Conservation (phyloP, 1,284 basidiomycete species). For the Pisolithus thermaeus region DNA sequence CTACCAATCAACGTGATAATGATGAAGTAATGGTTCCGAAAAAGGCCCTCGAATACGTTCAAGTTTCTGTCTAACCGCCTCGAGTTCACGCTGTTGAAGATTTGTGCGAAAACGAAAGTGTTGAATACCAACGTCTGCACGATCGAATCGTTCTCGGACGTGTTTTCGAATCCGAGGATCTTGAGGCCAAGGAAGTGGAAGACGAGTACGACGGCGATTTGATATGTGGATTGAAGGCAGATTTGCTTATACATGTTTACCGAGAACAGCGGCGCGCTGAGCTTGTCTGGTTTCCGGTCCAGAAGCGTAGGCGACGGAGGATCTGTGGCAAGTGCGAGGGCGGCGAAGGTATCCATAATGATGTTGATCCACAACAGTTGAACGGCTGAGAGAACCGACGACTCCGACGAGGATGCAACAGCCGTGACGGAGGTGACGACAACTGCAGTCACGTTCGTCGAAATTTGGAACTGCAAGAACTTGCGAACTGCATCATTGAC, state of each 20-base stretch:
- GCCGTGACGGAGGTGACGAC: conserved; percentile 91
- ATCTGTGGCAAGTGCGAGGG: conserved; percentile 94
- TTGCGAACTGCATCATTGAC: conserved; percentile 97
- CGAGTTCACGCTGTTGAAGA: conserved; percentile 93
- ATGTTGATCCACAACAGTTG: conserved; percentile 97
- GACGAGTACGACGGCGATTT: conserved; percentile 78
- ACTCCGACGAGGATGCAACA: conserved; percentile 71
- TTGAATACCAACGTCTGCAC: conserved; percentile 94
- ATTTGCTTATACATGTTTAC: conserved; percentile 97
- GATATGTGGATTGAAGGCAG: conserved; percentile 83
- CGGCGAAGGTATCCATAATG: conserved; percentile 98
- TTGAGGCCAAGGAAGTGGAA: conserved; percentile 81
- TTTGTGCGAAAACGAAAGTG: conserved; percentile 93
- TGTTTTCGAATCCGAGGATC: conserved; percentile 62
- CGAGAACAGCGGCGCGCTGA: conserved; percentile 83
- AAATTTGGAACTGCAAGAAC: conserved; percentile 98
- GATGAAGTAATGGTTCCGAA: conserved; percentile 83
- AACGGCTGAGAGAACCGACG: conserved; percentile 89
- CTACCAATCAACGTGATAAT: conserved; percentile 80
- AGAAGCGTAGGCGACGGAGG: conserved; percentile 81
- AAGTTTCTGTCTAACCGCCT: conserved; percentile 79
- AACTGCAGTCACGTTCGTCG: conserved; percentile 94
- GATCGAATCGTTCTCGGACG: conserved; percentile 41
- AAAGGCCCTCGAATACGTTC: conserved; percentile 87
- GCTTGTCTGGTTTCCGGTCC: conserved; percentile 86